phyloP scores from a whole-genome alignment of 352 stramenopile species.

The Pythium volutum region DNA sequence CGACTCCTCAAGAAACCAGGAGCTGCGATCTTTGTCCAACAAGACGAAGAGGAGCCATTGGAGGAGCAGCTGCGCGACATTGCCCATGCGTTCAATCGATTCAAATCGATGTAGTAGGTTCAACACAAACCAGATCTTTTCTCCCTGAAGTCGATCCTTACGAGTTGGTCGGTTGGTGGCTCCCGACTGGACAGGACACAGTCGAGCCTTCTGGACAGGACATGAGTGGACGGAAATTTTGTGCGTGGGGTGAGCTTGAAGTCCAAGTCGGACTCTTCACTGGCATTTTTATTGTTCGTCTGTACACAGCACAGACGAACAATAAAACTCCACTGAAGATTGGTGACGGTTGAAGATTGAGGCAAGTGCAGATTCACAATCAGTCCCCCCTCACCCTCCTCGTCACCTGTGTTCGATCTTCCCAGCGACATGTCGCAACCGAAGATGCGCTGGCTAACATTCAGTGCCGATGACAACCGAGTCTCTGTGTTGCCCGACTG shows the following conservation, averaged over 20 bases:
- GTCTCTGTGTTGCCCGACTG: not conserved
- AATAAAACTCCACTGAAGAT: too few species aligned
- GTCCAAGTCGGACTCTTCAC: too few species aligned
- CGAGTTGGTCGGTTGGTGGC: too few species aligned
- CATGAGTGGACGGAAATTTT: too few species aligned
- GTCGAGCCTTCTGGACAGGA: too few species aligned
- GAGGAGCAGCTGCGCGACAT: conserved; percentile 15
- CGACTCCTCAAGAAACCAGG: conserved; percentile 1
- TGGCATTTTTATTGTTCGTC: too few species aligned
- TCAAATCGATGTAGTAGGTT: conserved; percentile 6
- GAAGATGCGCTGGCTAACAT: not conserved
- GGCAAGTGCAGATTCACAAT: conserved; percentile 1
- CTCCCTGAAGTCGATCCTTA: too few species aligned
- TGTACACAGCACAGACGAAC: too few species aligned
- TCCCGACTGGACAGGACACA: conserved; percentile 7
- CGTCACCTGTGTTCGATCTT: not conserved
- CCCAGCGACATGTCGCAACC: not conserved
- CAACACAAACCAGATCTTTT: not conserved
- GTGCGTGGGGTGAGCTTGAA: too few species aligned
- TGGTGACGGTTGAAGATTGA: not conserved
- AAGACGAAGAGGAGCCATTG: conserved; percentile 3
- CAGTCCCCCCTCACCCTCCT: not conserved
- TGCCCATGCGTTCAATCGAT: conserved; percentile 16
- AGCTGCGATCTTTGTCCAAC: not conserved
- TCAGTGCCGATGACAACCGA: not conserved